phyloP scores from a whole-genome alignment of 768 basidiomycete genomes.

The Lentinula sp. region DNA sequence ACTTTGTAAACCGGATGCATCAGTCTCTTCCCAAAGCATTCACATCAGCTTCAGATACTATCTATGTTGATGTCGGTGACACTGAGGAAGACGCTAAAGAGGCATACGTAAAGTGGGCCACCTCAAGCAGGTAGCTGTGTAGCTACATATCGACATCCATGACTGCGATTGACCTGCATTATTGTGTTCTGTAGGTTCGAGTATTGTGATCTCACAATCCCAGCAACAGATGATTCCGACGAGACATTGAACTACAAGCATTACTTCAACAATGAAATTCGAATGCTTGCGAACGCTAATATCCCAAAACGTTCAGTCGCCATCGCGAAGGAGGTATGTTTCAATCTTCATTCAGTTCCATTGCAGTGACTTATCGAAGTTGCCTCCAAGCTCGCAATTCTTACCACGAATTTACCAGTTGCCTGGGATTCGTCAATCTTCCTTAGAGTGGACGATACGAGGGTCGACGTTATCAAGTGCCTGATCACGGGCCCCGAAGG shows the following conservation, averaged over 20 bases:
- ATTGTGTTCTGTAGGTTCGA: conserved; percentile 59
- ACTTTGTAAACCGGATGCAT: conserved; percentile 76
- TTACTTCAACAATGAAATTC: conserved; percentile 75
- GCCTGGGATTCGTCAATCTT: conserved; percentile 95
- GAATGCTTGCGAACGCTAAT: conserved; percentile 78
- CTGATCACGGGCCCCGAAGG: conserved; percentile 89
- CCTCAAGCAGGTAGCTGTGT: conserved; percentile 20
- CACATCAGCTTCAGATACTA: conserved; percentile 32
- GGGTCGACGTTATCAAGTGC: conserved; percentile 91
- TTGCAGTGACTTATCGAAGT: background rate
- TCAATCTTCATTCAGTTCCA: background rate
- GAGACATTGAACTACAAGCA: conserved; percentile 72
- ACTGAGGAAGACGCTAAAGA: conserved; percentile 65
- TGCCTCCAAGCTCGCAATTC: conserved; percentile 70
- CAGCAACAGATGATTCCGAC: conserved; percentile 37
- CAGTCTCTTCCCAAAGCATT: conserved; percentile 70
- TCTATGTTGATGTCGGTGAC: conserved; percentile 42
- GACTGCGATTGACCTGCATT: background rate
- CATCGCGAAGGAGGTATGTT: conserved; percentile 84
- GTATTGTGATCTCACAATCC: conserved; percentile 79
- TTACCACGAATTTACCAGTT: conserved; percentile 91
- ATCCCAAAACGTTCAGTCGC: conserved; percentile 90
- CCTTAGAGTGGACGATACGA: conserved; percentile 82
- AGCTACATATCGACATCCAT: background rate
- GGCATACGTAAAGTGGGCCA: conserved; percentile 83